Evolutionary conservation across 345 rosid species (phyloP).

Genomic region (Hibiscus syriacus): DNA sequence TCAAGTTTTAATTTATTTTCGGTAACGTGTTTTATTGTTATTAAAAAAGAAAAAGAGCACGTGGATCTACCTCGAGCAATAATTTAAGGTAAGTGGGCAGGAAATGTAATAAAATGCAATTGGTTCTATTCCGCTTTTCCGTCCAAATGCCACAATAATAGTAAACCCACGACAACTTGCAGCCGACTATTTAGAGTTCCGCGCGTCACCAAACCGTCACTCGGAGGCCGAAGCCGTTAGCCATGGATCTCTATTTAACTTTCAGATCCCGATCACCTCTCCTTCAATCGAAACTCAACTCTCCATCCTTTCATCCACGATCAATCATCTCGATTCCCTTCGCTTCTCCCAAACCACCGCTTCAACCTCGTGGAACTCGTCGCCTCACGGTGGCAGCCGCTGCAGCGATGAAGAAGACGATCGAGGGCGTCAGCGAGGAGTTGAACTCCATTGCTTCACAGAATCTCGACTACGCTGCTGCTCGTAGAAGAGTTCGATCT

Average conservation of each 20-base stretch:
- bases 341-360: not conserved
- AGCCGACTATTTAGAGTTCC: too few species aligned
- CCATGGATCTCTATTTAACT: constrained; percentile 8
- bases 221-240: not conserved
- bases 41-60: too few species aligned
- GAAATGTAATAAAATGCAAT: too few species aligned
- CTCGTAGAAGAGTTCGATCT: constrained; percentile 61
- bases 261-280: constrained; percentile 6
- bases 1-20: too few species aligned
- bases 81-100: too few species aligned
- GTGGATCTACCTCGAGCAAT: too few species aligned
- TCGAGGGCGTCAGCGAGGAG: constrained; percentile 59
- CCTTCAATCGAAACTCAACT: not conserved
- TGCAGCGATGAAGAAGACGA: not conserved
- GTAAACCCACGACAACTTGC: too few species aligned
- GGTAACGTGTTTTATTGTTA: too few species aligned
- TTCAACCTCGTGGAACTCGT: not conserved
- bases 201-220: too few species aligned
- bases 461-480: constrained; percentile 67
- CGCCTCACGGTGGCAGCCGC: not conserved
- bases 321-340: not conserved
- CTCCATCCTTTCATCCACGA: not conserved
- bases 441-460: constrained; percentile 56
- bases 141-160: too few species aligned
- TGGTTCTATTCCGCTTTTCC: too few species aligned